These are phyloP conservation scores for Colletotrichum somersetense DNA, from an alignment of 2,329 filamentous ascomycete genomes.

Conservation along the genomic window DNA sequence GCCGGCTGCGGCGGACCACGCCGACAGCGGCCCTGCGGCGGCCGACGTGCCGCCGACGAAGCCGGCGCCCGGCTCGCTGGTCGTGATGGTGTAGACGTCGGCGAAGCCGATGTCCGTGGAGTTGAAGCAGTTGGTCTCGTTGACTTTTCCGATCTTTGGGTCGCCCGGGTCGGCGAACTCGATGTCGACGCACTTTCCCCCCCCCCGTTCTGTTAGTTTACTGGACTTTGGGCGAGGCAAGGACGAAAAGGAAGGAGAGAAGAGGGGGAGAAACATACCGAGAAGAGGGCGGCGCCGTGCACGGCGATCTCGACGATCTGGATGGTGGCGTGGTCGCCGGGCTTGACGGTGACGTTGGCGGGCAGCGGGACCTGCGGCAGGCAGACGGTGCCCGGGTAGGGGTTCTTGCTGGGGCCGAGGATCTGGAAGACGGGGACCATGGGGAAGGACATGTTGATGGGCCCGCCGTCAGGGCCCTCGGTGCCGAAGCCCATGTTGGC, in stretches of 20 bases:
- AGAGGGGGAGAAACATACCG: conserved; percentile 64
- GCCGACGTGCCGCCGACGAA: conserved; percentile 44
- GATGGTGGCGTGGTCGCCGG: conserved; percentile 92
- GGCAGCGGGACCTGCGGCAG: conserved; percentile 91
- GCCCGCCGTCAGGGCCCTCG: conserved; percentile 71
- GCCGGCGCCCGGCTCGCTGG: conserved; percentile 54
- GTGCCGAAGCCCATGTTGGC: conserved; percentile 91
- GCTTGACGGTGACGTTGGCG: conserved; percentile 74
- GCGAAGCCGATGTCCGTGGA: conserved; percentile 82
- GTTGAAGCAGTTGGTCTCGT: conserved; percentile 89
- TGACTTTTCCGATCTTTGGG: conserved; percentile 75
- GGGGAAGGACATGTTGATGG: conserved; percentile 86
- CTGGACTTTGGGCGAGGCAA: too few species aligned
- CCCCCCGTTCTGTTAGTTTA: too few species aligned
- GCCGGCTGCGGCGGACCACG: conserved; percentile 48
- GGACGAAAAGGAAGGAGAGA: background rate
- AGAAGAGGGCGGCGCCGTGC: conserved; percentile 86
- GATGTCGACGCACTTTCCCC: conserved; percentile 87
- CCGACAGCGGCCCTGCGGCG: conserved; percentile 40
- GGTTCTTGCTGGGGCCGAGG: conserved; percentile 81
- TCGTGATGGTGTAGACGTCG: conserved; percentile 78
- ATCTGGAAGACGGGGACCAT: conserved; percentile 88
- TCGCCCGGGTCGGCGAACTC: conserved; percentile 87
- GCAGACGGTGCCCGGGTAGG: conserved; percentile 92
- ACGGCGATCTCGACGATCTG: conserved; percentile 87